Evolutionary conservation across 495 filamentous ascomycete genomes (phyloP).

Genomic region (Neurospora sp.): DNA sequence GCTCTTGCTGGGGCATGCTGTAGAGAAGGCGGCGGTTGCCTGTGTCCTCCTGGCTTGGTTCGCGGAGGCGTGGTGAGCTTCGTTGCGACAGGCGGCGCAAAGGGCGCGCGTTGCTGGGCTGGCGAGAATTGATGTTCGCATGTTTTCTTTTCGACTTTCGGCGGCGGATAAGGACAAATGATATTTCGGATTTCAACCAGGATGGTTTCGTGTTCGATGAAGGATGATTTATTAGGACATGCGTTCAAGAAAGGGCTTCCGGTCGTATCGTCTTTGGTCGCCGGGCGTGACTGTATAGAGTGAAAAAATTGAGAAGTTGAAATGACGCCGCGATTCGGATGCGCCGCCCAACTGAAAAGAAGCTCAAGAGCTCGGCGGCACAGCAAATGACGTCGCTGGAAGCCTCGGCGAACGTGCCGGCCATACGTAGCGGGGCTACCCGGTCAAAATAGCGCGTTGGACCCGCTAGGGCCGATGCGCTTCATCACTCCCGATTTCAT

Average conservation of each 20-base stretch:
- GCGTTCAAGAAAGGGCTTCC: neutral
- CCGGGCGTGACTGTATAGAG: neutral
- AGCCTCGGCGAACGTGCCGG: neutral
- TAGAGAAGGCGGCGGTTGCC: neutral
- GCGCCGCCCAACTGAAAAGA: neutral
- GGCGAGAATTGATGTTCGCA: conserved; percentile 12
- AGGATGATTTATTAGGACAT: neutral
- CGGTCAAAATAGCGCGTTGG: neutral
- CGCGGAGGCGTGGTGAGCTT: neutral
- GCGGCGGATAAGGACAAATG: neutral
- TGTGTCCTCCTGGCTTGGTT: neutral
- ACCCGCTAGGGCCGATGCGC: neutral
- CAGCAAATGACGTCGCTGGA: neutral
- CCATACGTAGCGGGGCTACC: neutral
- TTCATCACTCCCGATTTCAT: neutral
- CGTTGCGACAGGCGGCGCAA: conserved; percentile 17
- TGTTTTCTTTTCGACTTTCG: conserved; percentile 1
- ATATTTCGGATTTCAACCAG: neutral
- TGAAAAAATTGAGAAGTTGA: neutral
- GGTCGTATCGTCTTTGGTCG: neutral
- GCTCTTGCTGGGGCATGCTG: neutral
- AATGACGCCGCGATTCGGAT: neutral
- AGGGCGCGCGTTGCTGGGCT: conserved; percentile 6
- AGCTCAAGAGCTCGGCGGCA: neutral
- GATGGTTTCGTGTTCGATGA: neutral